Conservation (phyloP, 1,284 basidiomycete species). For the Kalmanozyma brasiliensis region DNA sequence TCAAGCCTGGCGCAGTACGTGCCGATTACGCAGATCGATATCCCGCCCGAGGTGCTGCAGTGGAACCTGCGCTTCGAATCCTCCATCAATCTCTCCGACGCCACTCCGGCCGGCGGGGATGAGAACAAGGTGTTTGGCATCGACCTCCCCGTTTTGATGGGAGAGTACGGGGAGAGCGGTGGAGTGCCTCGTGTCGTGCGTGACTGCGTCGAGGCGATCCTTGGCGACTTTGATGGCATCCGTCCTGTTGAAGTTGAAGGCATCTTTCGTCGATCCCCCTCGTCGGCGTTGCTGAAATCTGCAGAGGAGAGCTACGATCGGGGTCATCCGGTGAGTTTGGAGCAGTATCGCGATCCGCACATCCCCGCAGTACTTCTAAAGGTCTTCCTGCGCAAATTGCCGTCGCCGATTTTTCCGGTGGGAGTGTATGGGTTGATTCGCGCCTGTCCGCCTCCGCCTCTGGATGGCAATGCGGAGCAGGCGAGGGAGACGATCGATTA, state of each 20-base stretch:
- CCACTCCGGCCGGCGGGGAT: slow-evolving; percentile 73
- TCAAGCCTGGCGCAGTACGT: slow-evolving; percentile 79
- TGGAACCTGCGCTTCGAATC: slow-evolving; percentile 22
- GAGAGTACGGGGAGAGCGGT: slow-evolving; percentile 78
- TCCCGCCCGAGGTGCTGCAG: slow-evolving; percentile 82
- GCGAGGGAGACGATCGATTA: slow-evolving; percentile 65
- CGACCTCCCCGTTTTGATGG: slow-evolving; percentile 82
- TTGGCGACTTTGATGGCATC: slow-evolving; percentile 25
- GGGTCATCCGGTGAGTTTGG: slow-evolving; percentile 81
- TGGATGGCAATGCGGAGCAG: background rate
- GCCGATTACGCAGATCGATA: slow-evolving; percentile 83
- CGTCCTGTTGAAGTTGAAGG: slow-evolving; percentile 79
- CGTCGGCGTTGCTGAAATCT: slow-evolving; percentile 76
- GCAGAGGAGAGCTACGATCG: slow-evolving; percentile 83
- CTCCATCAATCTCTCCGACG: background rate
- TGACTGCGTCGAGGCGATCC: slow-evolving; percentile 78
- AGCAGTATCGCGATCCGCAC: slow-evolving; percentile 79
- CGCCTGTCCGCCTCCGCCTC: slow-evolving; percentile 73
- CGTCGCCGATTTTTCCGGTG: slow-evolving; percentile 79
- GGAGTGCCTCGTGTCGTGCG: slow-evolving; percentile 80
- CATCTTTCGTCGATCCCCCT: slow-evolving; percentile 81
- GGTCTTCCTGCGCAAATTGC: slow-evolving; percentile 82
- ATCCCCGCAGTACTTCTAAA: slow-evolving; percentile 85
- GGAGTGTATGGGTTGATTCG: slow-evolving; percentile 75
- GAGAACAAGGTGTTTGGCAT: slow-evolving; percentile 80